These are phyloP conservation scores for Mycena galericulata DNA, from an alignment of 768 basidiomycete genomes.

Conservation along the genomic window DNA sequence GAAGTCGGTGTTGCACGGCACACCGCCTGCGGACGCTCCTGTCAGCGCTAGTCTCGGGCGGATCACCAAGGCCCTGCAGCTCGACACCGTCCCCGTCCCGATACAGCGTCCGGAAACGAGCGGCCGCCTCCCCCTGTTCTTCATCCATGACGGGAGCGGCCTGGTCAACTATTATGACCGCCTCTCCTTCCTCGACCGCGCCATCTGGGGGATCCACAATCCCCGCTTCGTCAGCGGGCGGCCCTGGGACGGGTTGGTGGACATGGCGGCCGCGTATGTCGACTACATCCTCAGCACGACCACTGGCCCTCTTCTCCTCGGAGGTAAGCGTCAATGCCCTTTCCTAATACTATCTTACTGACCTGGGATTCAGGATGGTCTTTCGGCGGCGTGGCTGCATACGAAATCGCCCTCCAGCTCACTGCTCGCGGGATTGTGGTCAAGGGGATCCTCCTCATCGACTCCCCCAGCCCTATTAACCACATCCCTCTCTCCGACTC, in stretches of 20 bases:
- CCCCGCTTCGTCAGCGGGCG: constrained; percentile 59
- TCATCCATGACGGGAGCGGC: constrained; percentile 83
- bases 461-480: constrained; percentile 70
- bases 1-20: background rate
- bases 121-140: constrained; percentile 59
- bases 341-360: background rate
- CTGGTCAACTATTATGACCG: constrained; percentile 63
- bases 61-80: constrained; percentile 35
- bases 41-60: background rate
- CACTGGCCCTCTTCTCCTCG: constrained; percentile 60
- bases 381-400: constrained; percentile 80
- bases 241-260: constrained; percentile 59
- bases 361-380: constrained; percentile 89
- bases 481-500: constrained; percentile 63
- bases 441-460: constrained; percentile 73
- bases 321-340: constrained; percentile 59
- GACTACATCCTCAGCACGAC: constrained; percentile 50
- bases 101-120: constrained; percentile 50
- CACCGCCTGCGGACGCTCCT: background rate
- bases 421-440: constrained; percentile 56
- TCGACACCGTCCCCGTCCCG: constrained; percentile 45
- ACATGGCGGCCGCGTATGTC: constrained; percentile 68
- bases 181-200: constrained; percentile 58
- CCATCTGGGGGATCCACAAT: constrained; percentile 73
- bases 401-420: constrained; percentile 70